Base-by-base conservation (phyloP, 2,329 filamentous ascomycete genomes). In the Talaromyces sp. region DNA sequence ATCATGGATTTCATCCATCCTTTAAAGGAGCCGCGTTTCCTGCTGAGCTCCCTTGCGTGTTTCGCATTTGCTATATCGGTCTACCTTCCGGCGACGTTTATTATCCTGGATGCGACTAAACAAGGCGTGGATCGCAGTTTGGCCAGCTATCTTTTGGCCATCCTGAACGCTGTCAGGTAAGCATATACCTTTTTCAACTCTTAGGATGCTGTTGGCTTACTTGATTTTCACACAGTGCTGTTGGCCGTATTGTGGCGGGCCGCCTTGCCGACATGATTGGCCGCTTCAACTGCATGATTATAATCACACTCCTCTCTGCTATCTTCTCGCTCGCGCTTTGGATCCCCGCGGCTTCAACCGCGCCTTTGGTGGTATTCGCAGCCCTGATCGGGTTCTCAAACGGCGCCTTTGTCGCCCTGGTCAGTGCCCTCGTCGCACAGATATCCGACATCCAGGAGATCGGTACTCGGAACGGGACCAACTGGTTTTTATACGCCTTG, bases 381-480 rank as follows among this genome's bases (percentile, higher is more conserved):
- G 77, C 82, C 27, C 73, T 89, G 6, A 91, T 88, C 65, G 89
- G 88, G 10, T 89, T 91, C 70, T 82, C 82, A 9, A 87, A 85
- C 0, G 89, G 88, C 14, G 84, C 84, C 4, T 88, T 87, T 68
- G 83, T 89, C 50, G 83, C 84, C 1, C 75, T 91, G 47, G 78
- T 79, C 0, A 86, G 89, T 0, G 82, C 88, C 0, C 76, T 89
- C 16, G 78, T 91, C 34, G 87, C 87, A 3, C 87, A 91, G 82
- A 59, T 75, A 0, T 74, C 68, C 23, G 57, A 63, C 16, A 67
- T 66, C 5, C 65, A 70, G 23, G 67, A 74, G 14, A 69, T 67
- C 36, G 70, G 70, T 1, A 67, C 65, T 50, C 55, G 66, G 12
- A 65, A 66, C 28, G 70, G 67, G 8, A 70, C 68, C 4, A 65